Evolutionary conservation across 139 green algal species (phyloP), one percentile per base, ranked within the genome.

Genomic region (Ostreobium quekettii): DNA sequence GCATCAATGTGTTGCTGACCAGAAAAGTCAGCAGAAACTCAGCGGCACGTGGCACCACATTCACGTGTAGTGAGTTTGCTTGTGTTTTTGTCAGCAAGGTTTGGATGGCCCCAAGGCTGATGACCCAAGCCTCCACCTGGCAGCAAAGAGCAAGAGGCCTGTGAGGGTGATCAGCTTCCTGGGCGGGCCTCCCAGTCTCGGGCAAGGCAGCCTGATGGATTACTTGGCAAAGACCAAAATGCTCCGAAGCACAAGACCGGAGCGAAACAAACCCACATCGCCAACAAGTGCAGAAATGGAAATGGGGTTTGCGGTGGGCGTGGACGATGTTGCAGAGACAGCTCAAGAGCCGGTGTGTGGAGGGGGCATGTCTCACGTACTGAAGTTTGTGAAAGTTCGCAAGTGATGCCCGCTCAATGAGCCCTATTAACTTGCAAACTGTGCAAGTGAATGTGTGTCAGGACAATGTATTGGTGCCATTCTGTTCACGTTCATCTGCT

Each of bases 121-220:
- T 5, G 37, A 42, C 15, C 33, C 42, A 42, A 42, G n/a, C n/a
- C n/a, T n/a, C n/a, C n/a, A n/a, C n/a, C n/a, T 11, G 5, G 28
- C 24, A 42, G 28, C 15, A 65, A 11, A 65, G 7, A n/a, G 19
- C 28, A 39, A 4, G 69, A 36, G 70, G 32, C 36, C 65, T 6
- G 26, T 42, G 28, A 53, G 37, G 30, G 36, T 53, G n/a, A 39
- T 60, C 2, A 59, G 49, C 36, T 49, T 67, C 58, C 29, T 65
- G 26, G 32, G 49, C 28, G 58, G 61, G 3, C 35, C 35, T 57
- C 61, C 61, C 4, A 68, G 37, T 47, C 15, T 68, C 19, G 61
- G 35, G 8, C 36, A 48, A 36, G 61, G 61, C 35, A 68, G 26
- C 24, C 35, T 68, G 4, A 19, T 7, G 8, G 24, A 8, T 56